A percentile compares a stretch with the other conserved stretches of the same genome.
These are phyloP conservation scores for Isabelozyma gotoi DNA, from an alignment of 805 yeast genomes.

Conservation along the genomic window DNA sequence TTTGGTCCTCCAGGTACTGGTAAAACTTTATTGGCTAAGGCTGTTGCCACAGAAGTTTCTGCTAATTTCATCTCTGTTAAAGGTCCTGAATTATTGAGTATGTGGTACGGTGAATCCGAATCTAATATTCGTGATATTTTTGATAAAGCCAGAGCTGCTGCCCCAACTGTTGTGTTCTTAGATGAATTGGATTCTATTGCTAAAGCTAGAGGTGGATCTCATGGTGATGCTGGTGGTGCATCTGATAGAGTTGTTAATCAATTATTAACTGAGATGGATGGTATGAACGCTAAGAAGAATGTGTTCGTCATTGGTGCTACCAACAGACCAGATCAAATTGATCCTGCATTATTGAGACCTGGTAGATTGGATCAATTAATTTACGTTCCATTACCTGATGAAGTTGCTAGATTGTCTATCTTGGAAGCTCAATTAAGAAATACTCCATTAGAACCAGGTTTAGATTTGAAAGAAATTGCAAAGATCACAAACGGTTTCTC, in stretches of 20 bases:
- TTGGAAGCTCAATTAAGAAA: constrained; percentile 95
- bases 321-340: constrained; percentile 98
- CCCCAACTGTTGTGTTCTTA: constrained; percentile 97
- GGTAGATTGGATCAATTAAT: constrained; percentile 98
- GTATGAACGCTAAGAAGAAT: constrained; percentile 99
- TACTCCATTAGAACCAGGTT: constrained; percentile 97
- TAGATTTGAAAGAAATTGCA: constrained; percentile 85
- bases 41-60: constrained; percentile 98
- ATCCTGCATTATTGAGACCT: constrained; percentile 97
- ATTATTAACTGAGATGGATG: constrained; percentile 97
- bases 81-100: constrained; percentile 94
- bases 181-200: constrained; percentile 99
- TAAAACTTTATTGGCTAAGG: constrained; percentile 96
- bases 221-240: constrained; percentile 95
- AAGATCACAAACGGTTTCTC: constrained; percentile 96
- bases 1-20: constrained; percentile 99
- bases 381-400: constrained; percentile 98
- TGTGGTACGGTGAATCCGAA: constrained; percentile 99
- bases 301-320: constrained; percentile 99
- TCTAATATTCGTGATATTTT: constrained; percentile 96
- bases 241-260: constrained; percentile 96
- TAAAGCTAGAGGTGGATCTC: constrained; percentile 89
- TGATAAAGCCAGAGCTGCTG: constrained; percentile 98
- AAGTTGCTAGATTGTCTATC: constrained; percentile 88
- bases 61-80: constrained; percentile 97